These are phyloP conservation scores for Trichoderma erinaceum DNA, from an alignment of 495 filamentous ascomycete species.

Conservation along the genomic window DNA sequence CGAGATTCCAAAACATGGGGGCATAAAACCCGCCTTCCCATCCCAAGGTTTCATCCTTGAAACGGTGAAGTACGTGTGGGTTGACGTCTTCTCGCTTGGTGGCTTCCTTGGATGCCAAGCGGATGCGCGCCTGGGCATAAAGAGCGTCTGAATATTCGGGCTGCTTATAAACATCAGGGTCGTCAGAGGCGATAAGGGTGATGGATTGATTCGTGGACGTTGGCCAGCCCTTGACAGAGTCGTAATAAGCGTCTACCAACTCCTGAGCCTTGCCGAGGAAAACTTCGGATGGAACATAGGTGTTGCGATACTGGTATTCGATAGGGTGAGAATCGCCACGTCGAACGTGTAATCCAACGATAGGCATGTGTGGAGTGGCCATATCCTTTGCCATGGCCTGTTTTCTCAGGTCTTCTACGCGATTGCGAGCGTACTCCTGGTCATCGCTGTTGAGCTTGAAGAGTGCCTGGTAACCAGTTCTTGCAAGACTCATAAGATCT, in stretches of 20 bases:
- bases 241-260: slow-evolving; percentile 34
- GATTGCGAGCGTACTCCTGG: slow-evolving; percentile 46
- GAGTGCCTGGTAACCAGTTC: slow-evolving; percentile 56
- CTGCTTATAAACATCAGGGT: slow-evolving; percentile 57
- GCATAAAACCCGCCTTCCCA: slow-evolving; percentile 74
- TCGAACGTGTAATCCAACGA: slow-evolving; percentile 66
- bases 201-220: slow-evolving; percentile 35
- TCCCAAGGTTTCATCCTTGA: slow-evolving; percentile 59
- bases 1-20: slow-evolving; percentile 63
- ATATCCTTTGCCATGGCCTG: slow-evolving; percentile 36
- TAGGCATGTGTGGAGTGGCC: slow-evolving; percentile 34
- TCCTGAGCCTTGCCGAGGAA: slow-evolving; percentile 47
- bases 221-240: slow-evolving; percentile 28
- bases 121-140: slow-evolving; percentile 59
- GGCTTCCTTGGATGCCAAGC: slow-evolving; percentile 52
- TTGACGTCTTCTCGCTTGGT: slow-evolving; percentile 30
- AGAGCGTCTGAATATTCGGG: slow-evolving; percentile 45
- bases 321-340: slow-evolving; percentile 62
- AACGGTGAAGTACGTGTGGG: slow-evolving; percentile 43
- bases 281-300: slow-evolving; percentile 59
- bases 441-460: slow-evolving; percentile 57
- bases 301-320: slow-evolving; percentile 59
- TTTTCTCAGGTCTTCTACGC: slow-evolving; percentile 40
- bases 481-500: slow-evolving; percentile 54
- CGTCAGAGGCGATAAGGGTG: slow-evolving; percentile 62